These are phyloP conservation scores for Exophiala calicioides DNA, from an alignment of 2,329 filamentous ascomycete species.

Conservation along the genomic window DNA sequence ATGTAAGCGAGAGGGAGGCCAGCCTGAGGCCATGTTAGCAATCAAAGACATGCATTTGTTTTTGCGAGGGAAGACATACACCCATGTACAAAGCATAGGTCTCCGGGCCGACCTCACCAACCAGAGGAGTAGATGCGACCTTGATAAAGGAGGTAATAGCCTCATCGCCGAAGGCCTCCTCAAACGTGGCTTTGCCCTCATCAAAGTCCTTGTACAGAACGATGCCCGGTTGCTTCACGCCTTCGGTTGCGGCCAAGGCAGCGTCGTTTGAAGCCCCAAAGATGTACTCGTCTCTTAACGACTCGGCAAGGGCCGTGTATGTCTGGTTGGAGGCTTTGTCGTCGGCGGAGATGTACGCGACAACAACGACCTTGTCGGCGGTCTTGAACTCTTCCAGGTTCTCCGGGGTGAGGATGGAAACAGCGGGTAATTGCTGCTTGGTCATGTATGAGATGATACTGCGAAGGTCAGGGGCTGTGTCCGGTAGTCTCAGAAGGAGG, in stretches of 20 bases:
- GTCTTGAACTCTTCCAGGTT: conserved; percentile 95
- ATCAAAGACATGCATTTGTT: neutral
- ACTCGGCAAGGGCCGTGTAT: conserved; percentile 71
- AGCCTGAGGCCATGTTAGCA: conserved; percentile 50
- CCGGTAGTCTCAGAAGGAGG: neutral
- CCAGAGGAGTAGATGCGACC: conserved; percentile 79
- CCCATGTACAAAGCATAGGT: conserved; percentile 96
- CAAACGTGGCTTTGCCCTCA: conserved; percentile 86
- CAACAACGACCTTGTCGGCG: conserved; percentile 91
- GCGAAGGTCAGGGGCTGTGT: conserved; percentile 30
- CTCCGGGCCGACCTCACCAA: conserved; percentile 95
- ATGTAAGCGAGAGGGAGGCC: conserved; percentile 95
- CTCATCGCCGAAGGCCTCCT: conserved; percentile 77
- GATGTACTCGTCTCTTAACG: conserved; percentile 84
- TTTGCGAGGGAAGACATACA: conserved; percentile 41
- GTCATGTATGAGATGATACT: conserved; percentile 85
- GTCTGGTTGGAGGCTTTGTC: conserved; percentile 85
- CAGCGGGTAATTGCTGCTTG: conserved; percentile 93
- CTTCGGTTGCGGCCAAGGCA: conserved; percentile 82
- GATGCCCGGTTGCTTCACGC: conserved; percentile 79
- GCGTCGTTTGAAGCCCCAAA: conserved; percentile 87
- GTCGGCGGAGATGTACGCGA: conserved; percentile 79
- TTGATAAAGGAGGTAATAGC: conserved; percentile 81
- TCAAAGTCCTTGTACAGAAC: conserved; percentile 98
- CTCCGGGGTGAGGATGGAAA: conserved; percentile 78